Percentiles rank a stretch among this genome's conserved stretches.
phyloP scores from a whole-genome alignment of 73 alveolate genomes.

The Uronychia setigera region DNA sequence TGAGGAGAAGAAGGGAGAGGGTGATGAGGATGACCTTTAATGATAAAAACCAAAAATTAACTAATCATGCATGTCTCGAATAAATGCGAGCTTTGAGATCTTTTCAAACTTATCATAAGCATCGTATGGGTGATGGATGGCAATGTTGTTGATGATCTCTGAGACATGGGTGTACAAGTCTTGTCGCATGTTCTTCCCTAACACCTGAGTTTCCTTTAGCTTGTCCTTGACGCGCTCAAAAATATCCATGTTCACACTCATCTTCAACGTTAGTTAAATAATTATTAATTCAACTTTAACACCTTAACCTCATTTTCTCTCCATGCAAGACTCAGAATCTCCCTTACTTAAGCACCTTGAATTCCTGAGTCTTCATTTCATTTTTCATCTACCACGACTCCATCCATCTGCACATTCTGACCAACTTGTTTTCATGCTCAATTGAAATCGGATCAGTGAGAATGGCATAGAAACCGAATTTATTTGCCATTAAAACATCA shows the following conservation, averaged over 20 bases:
- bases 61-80: too few species aligned
- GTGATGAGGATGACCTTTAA: too few species aligned
- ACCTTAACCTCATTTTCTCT: too few species aligned
- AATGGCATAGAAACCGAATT: not conserved
- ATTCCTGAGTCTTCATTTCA: not conserved
- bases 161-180: constrained; percentile 1
- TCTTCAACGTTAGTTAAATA: too few species aligned
- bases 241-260: too few species aligned
- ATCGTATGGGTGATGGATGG: constrained; percentile 1
- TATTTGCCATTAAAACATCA: not conserved
- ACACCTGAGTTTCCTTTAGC: too few species aligned
- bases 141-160: not conserved
- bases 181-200: not conserved
- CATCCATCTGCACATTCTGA: not conserved
- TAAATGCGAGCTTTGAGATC: not conserved
- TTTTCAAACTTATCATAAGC: not conserved
- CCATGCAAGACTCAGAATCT: too few species aligned
- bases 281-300: too few species aligned
- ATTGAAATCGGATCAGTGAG: not conserved
- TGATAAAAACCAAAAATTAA: too few species aligned
- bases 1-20: constrained; percentile 14
- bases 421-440: not conserved
- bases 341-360: too few species aligned
- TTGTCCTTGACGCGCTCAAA: too few species aligned
- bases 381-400: not conserved